phyloP scores from a whole-genome alignment of 208 protist species.

The Trypanosomatidae sp. region DNA sequence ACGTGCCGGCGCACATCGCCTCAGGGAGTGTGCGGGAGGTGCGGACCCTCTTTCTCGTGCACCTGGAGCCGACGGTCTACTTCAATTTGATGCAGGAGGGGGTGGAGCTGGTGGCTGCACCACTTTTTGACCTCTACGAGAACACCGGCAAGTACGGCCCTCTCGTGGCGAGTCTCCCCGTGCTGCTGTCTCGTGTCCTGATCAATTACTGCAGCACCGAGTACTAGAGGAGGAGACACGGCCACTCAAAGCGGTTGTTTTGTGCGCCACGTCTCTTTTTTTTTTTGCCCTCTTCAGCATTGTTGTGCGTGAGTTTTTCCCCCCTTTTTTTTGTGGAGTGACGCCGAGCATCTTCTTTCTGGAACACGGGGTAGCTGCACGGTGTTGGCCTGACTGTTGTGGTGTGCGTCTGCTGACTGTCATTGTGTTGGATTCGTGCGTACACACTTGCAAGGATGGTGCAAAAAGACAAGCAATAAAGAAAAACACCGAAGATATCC shows the following conservation, averaged over 20 bases:
- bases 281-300: too few species aligned
- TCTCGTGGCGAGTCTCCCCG: slow-evolving; percentile 78
- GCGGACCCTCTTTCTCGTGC: slow-evolving; percentile 81
- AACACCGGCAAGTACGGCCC: slow-evolving; percentile 86
- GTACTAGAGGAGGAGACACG: slow-evolving; percentile 20
- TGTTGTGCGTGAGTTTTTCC: neutral
- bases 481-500: too few species aligned
- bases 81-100: slow-evolving; percentile 69
- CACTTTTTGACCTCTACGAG: slow-evolving; percentile 92
- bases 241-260: neutral
- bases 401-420: too few species aligned
- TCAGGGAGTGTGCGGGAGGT: slow-evolving; percentile 77
- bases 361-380: too few species aligned
- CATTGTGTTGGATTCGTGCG: too few species aligned
- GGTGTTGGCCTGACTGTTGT: too few species aligned
- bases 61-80: slow-evolving; percentile 66
- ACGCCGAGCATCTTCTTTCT: too few species aligned
- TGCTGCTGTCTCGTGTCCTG: slow-evolving; percentile 69
- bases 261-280: too few species aligned
- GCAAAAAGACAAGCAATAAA: too few species aligned
- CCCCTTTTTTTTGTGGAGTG: too few species aligned
- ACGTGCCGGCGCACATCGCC: slow-evolving; percentile 88
- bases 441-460: too few species aligned
- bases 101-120: slow-evolving; percentile 83
- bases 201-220: slow-evolving; percentile 83